Conservation (phyloP, 2,329 filamentous ascomycete species). For the Pseudogymnoascus sp. region DNA sequence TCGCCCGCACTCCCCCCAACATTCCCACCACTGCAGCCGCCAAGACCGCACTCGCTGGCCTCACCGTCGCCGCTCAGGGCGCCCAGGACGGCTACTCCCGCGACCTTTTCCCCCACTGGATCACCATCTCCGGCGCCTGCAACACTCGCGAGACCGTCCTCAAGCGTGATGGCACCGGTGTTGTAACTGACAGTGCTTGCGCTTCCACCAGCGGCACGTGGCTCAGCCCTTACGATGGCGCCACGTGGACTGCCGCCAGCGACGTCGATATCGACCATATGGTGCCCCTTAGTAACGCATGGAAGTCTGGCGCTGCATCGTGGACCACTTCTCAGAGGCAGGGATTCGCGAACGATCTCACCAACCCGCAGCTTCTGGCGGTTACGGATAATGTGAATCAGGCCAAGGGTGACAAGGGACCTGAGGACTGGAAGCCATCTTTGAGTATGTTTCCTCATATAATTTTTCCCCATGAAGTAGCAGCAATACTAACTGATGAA, state of each 20-base stretch:
- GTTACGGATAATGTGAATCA: conserved; percentile 72
- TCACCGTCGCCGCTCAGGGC: conserved; percentile 49
- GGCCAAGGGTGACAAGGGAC: conserved; percentile 62
- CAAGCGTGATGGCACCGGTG: conserved; percentile 60
- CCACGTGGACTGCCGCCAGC: conserved; percentile 55
- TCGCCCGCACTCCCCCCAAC: conserved; percentile 42
- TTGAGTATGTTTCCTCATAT: conserved; percentile 36
- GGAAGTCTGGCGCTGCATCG: conserved; percentile 64
- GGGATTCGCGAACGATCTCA: conserved; percentile 69
- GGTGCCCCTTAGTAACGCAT: conserved; percentile 72
- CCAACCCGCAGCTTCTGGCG: conserved; percentile 66
- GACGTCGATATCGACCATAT: conserved; percentile 80
- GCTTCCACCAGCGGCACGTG: conserved; percentile 57
- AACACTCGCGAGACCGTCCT: conserved; percentile 67
- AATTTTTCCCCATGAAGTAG: neutral
- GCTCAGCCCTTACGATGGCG: conserved; percentile 66
- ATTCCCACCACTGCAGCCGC: conserved; percentile 54
- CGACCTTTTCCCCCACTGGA: conserved; percentile 64
- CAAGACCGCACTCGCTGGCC: conserved; percentile 44
- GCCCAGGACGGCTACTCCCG: conserved; percentile 53
- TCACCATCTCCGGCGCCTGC: conserved; percentile 55
- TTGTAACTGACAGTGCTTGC: conserved; percentile 52
- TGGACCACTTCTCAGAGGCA: conserved; percentile 64
- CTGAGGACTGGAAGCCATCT: conserved; percentile 69
- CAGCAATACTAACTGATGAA: conserved; percentile 12